phyloP scores from a whole-genome alignment of 345 rosid species.

The Odontarrhena argentea region DNA sequence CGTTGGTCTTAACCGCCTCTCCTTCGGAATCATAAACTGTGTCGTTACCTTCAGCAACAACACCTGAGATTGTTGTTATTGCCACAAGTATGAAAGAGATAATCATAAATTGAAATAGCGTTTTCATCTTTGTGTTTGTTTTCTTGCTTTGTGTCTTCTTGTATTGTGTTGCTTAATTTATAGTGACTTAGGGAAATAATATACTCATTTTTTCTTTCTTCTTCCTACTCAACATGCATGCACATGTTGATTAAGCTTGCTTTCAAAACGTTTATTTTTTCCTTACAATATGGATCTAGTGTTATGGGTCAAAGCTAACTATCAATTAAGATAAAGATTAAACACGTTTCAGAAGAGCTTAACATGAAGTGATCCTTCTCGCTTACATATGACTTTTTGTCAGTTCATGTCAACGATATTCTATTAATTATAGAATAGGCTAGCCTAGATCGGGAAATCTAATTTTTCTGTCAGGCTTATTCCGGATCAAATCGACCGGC shows the following conservation, averaged over 20 bases:
- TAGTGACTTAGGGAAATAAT: not conserved
- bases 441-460: no score
- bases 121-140: conserved; percentile 18
- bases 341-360: not conserved
- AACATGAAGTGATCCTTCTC: not conserved
- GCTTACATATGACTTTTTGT: not conserved
- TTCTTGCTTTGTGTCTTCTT: not conserved
- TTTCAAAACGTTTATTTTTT: not conserved
- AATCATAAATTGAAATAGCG: not conserved
- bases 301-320: not conserved
- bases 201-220: not conserved
- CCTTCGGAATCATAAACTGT: conserved; percentile 15
- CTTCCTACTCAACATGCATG: not conserved
- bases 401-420: not conserved
- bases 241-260: conserved; percentile 7
- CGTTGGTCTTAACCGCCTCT: conserved; percentile 17
- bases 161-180: conserved; percentile 1
- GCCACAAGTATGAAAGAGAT: conserved; percentile 21
- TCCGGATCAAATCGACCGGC: no score
- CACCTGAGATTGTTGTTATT: conserved; percentile 2
- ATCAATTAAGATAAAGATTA: not conserved
- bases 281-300: conserved; percentile 15
- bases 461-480: no score
- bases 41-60: conserved; percentile 21
- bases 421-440: no score